Base-by-base conservation (phyloP, 2,329 filamentous ascomycete genomes). In the Neopestalotiopsis sp. region DNA sequence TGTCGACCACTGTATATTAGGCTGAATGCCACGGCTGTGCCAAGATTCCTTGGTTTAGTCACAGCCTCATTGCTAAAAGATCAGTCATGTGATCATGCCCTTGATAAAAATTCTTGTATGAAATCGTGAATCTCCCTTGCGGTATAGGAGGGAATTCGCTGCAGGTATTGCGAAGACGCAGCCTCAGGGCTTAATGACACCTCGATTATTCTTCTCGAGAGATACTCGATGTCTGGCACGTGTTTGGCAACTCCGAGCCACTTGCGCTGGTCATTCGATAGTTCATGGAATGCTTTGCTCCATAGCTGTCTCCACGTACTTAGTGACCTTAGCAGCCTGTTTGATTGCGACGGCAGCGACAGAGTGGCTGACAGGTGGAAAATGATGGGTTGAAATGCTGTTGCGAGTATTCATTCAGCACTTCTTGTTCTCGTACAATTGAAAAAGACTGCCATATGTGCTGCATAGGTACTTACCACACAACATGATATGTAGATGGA, bases 191-290 rank as follows among this genome's bases (percentile, higher is more conserved):
- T 66, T 32, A 53, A 17, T 32, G 66, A 57, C 30, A 70, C 45
- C 58, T 70, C 69, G 42, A 70, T 64, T 14, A 70, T 64, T 10
- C 67, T 61, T 24, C 62, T 63, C 4, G 67, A 68, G 17, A 70
- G 69, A 17, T 62, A 45, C 58, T 63, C 66, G 20, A 70, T 66
- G 13, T 63, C 67, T 9, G 66, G 42, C 24, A 68, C 13, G 24
- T 70, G 68, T 30, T 61, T 68, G 1, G 67, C 62, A 38, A 70
- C 64, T 38, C 69, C 69, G 9, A 70, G 42, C 30, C 63, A 70
- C 32, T 58, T 68, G 24, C 14, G 38, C 9, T 65, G 20, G 32
- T 65, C 24, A 5, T 49, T 12, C n/a, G 62, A 24, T 1, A 53
- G 40, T 17, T 34, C 2, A 9, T 53, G 9, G n/a, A 32, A 24